Evolutionary conservation across 306 rosid species (phyloP), one percentile per base, ranked within the genome.

Genomic region (Quercus wislizeni): DNA sequence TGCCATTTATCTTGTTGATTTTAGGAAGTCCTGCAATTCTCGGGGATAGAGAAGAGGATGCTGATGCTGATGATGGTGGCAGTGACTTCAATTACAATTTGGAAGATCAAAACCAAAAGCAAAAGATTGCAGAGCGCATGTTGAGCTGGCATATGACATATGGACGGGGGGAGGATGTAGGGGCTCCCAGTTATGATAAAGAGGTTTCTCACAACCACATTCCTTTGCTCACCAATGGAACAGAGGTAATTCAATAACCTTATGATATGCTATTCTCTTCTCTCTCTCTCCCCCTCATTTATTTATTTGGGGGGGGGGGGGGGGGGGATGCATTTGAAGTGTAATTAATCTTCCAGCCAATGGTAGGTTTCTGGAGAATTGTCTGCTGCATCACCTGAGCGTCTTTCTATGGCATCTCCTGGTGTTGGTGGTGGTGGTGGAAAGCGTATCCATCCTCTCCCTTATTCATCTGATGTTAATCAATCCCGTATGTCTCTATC

Each of bases 351-450:
- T 72, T 12, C 78, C 69, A 49, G 14, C 38, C 57, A 80, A 71
- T 38, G 43, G 33, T 67, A 94, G 97, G 93, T 90, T 51, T 95
- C 97, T 46, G 99, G 99, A 81, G 99, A 95, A 79, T 71, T 95
- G 69, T 95, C 99, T 74, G 97, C 95, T 1, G 97, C 99, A 75
- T 95, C 98, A 49, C 98, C 99, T 10, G 98, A 93, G 87, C 90
- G 88, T 76, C 84, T 89, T 73, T 92, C 91, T 7, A 86, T 95
- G 99, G 91, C 99, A 69, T 92, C 99, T 82, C 98, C 99, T 30
- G 94, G 82, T 80, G 86, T 78, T 79, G 83, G 73, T 76, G 83
- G 73, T 76, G 87, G 83, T 2, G 99, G 92, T 23, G 23, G 23
- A 52, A 95, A 92, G 86, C 92, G 93, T 21, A 68, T 82, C 74